Evolutionary conservation across 2,329 filamentous ascomycete species (phyloP).

Genomic region (Stagonosporopsis rhizophila): DNA sequence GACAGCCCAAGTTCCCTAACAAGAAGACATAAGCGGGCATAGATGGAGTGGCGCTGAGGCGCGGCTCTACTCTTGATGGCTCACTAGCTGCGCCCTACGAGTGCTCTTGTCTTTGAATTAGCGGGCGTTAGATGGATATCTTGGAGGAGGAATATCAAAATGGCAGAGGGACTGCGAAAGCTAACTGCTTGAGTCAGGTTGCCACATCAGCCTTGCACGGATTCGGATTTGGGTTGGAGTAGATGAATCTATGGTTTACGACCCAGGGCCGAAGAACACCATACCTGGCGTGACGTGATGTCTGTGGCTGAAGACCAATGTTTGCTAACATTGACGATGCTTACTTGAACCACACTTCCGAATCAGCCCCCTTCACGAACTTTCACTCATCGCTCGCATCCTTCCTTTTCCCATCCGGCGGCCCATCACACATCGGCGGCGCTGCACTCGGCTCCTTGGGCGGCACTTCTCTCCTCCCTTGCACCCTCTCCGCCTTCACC

Average conservation of each 20-base stretch:
- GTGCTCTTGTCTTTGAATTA: conserved; percentile 29
- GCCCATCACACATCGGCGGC: conserved; percentile 37
- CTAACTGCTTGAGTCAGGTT: conserved; percentile 7
- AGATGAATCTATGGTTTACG: conserved; percentile 20
- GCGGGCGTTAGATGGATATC: conserved; percentile 40
- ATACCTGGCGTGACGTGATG: background rate
- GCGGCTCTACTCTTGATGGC: conserved; percentile 3
- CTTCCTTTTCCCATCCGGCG: conserved; percentile 16
- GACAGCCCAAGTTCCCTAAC: conserved; percentile 80
- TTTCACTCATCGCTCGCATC: background rate
- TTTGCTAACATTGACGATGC: background rate
- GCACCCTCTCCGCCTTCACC: conserved; percentile 62
- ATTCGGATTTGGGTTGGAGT: conserved; percentile 10
- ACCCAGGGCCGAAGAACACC: background rate
- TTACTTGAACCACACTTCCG: background rate
- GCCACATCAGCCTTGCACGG: conserved; percentile 20
- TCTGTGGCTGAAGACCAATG: background rate
- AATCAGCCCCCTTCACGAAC: background rate
- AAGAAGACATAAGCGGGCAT: conserved; percentile 60
- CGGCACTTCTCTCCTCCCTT: conserved; percentile 37
- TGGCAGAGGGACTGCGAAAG: conserved; percentile 1
- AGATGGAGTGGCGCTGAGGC: conserved; percentile 1
- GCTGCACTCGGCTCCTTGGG: conserved; percentile 42
- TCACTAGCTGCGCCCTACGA: background rate
- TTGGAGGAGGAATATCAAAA: conserved; percentile 24